A percentile compares a stretch with the other conserved stretches of the same genome.
Conservation (phyloP, 345 rosid genomes). For the Populus simonii region DNA sequence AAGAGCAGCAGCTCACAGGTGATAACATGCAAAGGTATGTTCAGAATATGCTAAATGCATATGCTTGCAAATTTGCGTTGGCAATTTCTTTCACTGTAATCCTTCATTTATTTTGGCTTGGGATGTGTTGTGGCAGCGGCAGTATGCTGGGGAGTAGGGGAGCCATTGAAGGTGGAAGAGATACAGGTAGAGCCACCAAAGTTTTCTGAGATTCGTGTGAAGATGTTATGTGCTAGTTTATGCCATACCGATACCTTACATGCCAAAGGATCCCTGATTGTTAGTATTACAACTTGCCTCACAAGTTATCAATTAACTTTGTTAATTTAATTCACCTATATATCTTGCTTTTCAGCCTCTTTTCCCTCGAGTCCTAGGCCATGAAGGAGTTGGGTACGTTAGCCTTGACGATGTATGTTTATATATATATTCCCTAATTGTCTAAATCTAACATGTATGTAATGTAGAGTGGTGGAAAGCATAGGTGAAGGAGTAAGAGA, state of each 20-base stretch:
- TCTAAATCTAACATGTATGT: too few species aligned
- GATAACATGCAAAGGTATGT: constrained; percentile 13
- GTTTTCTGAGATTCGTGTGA: constrained; percentile 51
- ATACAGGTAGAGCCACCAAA: constrained; percentile 61
- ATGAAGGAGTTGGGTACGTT: too few species aligned
- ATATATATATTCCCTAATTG: too few species aligned
- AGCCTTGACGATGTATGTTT: too few species aligned
- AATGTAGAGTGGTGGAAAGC: constrained; percentile 54
- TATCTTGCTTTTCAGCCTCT: constrained; percentile 25
- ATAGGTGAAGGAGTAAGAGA: constrained; percentile 51
- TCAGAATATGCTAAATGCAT: too few species aligned
- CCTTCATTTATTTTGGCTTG: background rate
- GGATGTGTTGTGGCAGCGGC: constrained; percentile 27
- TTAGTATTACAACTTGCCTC: background rate
- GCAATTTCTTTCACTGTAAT: background rate
- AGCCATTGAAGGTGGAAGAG: constrained; percentile 50
- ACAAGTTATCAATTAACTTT: too few species aligned
- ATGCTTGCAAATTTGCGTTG: too few species aligned
- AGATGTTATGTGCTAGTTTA: constrained; percentile 54
- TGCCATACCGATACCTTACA: constrained; percentile 55
- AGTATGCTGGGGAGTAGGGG: constrained; percentile 50
- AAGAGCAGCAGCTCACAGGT: background rate
- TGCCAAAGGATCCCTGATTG: constrained; percentile 32
- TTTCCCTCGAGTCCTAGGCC: constrained; percentile 65
- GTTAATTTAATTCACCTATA: too few species aligned